Percentiles rank a stretch among this genome's conserved stretches.
Conservation (phyloP, 768 basidiomycete genomes). For the Astraeus odoratus region DNA sequence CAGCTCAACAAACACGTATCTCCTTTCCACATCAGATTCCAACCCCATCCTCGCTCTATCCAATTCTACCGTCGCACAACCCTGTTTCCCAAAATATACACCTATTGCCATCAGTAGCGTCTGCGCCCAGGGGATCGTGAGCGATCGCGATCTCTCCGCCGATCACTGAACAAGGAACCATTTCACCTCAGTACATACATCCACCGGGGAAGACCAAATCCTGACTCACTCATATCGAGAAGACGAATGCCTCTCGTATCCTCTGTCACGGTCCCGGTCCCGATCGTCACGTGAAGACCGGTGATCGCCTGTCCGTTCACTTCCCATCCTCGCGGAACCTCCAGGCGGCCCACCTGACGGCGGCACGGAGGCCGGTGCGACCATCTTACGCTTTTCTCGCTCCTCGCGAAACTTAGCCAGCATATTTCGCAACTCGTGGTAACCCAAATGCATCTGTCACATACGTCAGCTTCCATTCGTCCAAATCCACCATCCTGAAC, state of each 20-base stretch:
- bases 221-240: conserved; percentile 67
- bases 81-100: no score
- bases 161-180: conserved; percentile 40
- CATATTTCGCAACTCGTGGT: conserved; percentile 96
- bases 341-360: conserved; percentile 32
- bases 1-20: no score
- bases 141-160: conserved; percentile 66
- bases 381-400: conserved; percentile 71
- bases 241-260: conserved; percentile 60
- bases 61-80: no score
- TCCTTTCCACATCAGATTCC: no score
- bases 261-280: conserved; percentile 63
- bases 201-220: conserved; percentile 14
- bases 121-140: conserved; percentile 66
- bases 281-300: conserved; percentile 56
- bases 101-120: conserved; percentile 40
- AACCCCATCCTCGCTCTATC: no score
- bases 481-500: conserved; percentile 7
- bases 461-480: conserved; percentile 24
- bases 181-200: conserved; percentile 6
- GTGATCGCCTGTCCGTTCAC: conserved; percentile 45
- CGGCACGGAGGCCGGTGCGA: conserved; percentile 35
- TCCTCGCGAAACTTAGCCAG: conserved; percentile 86
- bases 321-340: conserved; percentile 34
- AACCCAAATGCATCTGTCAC: conserved; percentile 93